A percentile compares a stretch with the other conserved stretches of the same genome.
Evolutionary conservation across 176 grass and related monocot genomes (phyloP).

Genomic region (Eremochloa ophiuroides): DNA sequence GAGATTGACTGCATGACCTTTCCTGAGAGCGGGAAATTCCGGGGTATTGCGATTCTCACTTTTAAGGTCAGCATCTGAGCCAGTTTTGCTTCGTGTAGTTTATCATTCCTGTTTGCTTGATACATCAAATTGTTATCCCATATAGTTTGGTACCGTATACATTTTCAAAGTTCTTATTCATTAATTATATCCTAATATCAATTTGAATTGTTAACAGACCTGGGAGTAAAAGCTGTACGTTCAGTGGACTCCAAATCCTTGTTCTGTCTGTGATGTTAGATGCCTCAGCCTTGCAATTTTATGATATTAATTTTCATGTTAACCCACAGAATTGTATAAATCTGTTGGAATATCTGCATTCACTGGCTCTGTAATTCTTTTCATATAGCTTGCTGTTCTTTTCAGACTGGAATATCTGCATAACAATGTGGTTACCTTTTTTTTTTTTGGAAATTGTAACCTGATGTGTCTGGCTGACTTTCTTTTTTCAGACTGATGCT

Average conservation of each 20-base stretch:
- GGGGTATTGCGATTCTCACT: conserved; percentile 89
- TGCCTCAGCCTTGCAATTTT: not conserved
- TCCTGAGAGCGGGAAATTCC: conserved; percentile 83
- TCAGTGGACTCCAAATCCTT: not conserved
- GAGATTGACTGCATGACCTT: conserved; percentile 85
- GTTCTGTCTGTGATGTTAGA: not conserved
- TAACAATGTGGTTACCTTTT: not conserved
- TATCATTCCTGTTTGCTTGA: not conserved
- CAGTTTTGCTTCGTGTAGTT: not conserved
- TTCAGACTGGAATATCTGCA: not conserved
- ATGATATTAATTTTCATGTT: conserved; percentile 8
- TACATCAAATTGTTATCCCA: not conserved
- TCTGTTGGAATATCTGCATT: not conserved
- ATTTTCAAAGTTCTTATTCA: not conserved
- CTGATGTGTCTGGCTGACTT: conserved; percentile 18
- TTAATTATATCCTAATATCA: not conserved
- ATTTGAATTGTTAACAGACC: not conserved
- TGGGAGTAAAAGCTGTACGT: not conserved
- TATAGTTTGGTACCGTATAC: not conserved
- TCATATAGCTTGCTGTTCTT: not conserved
- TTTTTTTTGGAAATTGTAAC: not conserved
- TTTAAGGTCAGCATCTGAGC: conserved; percentile 66
- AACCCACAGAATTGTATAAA: not conserved
- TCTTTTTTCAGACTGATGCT: conserved; percentile 66
- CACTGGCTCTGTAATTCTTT: not conserved